These are phyloP conservation scores for Globisporangium nagaii DNA, from an alignment of 352 stramenopile species.

Conservation along the genomic window DNA sequence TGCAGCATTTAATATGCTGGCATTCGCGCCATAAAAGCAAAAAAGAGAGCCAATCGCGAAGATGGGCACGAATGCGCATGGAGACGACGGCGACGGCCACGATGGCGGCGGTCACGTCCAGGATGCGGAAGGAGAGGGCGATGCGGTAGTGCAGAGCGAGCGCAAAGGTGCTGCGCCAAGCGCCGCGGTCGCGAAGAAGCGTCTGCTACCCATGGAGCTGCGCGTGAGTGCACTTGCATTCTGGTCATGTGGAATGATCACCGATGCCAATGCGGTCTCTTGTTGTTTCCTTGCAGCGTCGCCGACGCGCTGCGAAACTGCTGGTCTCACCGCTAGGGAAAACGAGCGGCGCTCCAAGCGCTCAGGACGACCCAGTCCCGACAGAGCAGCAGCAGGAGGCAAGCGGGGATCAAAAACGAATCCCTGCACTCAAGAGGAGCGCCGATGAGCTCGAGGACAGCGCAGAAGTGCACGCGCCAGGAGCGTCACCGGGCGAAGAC, in stretches of 20 bases:
- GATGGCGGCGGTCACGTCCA: neutral
- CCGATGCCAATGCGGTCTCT: neutral
- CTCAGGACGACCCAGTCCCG: neutral
- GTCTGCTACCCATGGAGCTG: conserved; percentile 66
- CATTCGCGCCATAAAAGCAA: too few relatives aligned
- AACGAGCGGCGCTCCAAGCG: neutral
- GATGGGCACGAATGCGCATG: neutral
- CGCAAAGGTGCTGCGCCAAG: conserved; percentile 6
- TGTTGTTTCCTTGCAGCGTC: conserved; percentile 27
- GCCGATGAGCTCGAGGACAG: neutral
- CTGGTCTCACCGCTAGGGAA: conserved; percentile 8
- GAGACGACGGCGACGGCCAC: neutral
- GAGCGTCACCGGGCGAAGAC: neutral
- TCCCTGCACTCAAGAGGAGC: neutral
- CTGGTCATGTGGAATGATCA: neutral
- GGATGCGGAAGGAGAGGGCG: neutral
- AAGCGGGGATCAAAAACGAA: neutral
- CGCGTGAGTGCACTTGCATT: conserved; percentile 31
- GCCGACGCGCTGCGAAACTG: conserved; percentile 53
- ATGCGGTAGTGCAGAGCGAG: neutral
- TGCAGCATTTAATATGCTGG: neutral
- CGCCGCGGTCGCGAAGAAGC: conserved; percentile 34
- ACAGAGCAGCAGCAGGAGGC: neutral
- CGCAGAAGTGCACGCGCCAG: neutral
- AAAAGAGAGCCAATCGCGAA: neutral